Evolutionary conservation across 139 green algal genomes (phyloP), one percentile per base, ranked within the genome.

Genomic region (Edaphochlamys debaryana): DNA sequence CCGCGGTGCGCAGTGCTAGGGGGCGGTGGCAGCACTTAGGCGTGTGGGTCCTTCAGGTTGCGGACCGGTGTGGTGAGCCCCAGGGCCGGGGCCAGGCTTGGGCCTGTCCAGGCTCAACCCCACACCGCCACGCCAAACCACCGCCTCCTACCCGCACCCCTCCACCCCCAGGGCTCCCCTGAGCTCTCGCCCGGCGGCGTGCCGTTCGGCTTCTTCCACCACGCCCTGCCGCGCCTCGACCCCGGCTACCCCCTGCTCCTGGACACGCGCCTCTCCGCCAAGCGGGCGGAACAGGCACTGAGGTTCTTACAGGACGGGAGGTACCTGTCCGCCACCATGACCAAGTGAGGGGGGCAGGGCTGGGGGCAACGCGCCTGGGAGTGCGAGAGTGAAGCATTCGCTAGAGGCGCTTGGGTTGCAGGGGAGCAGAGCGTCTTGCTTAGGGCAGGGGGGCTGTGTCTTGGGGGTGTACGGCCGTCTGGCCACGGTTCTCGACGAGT

Each of bases 231-330:
- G 3, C 29, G 62, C 11, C 78, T 69, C 36, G 34, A 62, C 13
- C 50, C 40, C 17, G 82, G 82, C 41, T 87, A 83, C 64, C 82
- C 82, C 11, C n/a, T 87, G 45, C 50, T 87, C 4, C 25, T 87
- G 3, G 82, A 83, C 73, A 79, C 19, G 0, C 54, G 34, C 34
- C 32, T 87, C 37, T 70, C 32, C 30, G 50, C 68, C 3, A 42
- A 41, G 37, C 45, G 69, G 3, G 69, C 45, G 0, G n/a, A 45
- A 0, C 45, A 86, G 80, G 41, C 71, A 25, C 60, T 86, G 11
- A 50, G 37, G 1, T 84, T 80, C 67, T 17, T 88, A 30, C 15
- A 9, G 7, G 72, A 88, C 36, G 75, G 83, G 30, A 15, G 32
- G 20, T 88, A 70, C 67, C 83, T 88, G 54, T 40, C 66, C 17